Evolutionary conservation across 768 basidiomycete genomes (phyloP).

Genomic region (Piloderma croceum): DNA sequence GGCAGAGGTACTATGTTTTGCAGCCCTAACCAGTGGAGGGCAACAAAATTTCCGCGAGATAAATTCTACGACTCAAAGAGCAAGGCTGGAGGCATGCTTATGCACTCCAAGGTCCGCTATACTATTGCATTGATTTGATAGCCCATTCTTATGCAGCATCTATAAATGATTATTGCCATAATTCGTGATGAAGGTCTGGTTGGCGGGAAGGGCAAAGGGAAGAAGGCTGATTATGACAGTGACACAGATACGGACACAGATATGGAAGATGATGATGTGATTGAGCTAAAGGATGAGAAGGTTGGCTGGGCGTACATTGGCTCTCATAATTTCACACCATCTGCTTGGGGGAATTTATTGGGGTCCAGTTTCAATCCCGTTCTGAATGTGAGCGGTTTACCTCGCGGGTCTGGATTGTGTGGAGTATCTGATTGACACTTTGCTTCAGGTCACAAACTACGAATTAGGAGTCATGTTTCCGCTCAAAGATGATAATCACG

Average conservation of each 20-base stretch:
- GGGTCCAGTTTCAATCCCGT: conserved; percentile 66
- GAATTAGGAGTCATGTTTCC: conserved; percentile 83
- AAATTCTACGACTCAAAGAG: conserved; percentile 79
- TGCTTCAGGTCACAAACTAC: conserved; percentile 67
- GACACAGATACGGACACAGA: conserved; percentile 33
- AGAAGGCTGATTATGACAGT: too few species aligned
- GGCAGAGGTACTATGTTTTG: conserved; percentile 90
- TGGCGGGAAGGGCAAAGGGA: conserved; percentile 15
- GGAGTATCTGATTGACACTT: background rate
- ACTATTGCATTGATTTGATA: background rate
- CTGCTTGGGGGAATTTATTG: conserved; percentile 83
- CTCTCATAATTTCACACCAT: conserved; percentile 87
- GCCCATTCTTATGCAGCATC: background rate
- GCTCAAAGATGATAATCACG: conserved; percentile 49
- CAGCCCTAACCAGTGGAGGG: conserved; percentile 64
- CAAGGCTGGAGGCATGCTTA: conserved; percentile 71
- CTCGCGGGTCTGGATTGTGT: background rate
- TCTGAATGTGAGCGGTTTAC: conserved; percentile 48
- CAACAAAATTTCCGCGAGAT: conserved; percentile 60
- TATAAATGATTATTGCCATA: conserved; percentile 78
- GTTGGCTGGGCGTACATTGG: conserved; percentile 83
- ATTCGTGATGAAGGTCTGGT: conserved; percentile 31
- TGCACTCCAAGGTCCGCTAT: conserved; percentile 82
- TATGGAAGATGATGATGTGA: conserved; percentile 21
- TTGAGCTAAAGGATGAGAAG: conserved; percentile 31